A percentile compares a stretch with the other conserved stretches of the same genome.
Conservation (phyloP, 2,329 filamentous ascomycete genomes). For the Arthrobotrys pseudoclavata region DNA sequence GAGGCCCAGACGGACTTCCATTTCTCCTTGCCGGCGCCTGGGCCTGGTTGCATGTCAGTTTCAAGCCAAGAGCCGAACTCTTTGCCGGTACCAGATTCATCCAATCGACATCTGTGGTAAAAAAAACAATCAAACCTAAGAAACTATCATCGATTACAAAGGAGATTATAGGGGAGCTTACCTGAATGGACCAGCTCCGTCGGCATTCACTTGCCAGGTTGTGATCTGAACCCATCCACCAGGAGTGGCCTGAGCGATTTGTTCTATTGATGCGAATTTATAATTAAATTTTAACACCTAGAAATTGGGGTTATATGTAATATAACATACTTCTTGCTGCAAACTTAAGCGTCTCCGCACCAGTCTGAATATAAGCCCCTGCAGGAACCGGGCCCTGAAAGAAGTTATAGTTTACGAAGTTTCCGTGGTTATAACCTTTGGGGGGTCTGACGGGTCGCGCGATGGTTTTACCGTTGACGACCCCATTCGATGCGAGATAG, state of each 20-base stretch:
- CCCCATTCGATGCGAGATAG: not conserved
- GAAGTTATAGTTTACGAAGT: constrained; percentile 6
- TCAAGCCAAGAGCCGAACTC: constrained; percentile 2
- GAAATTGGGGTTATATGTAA: not conserved
- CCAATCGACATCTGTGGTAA: constrained; percentile 17
- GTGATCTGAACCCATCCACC: constrained; percentile 17
- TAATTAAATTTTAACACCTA: too few relatives aligned
- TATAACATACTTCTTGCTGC: not conserved
- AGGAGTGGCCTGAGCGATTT: constrained; percentile 5
- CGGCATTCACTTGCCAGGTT: constrained; percentile 23
- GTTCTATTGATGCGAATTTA: not conserved
- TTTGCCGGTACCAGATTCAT: constrained; percentile 19
- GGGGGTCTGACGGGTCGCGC: not conserved
- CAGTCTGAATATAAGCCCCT: not conserved
- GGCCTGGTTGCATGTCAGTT: not conserved
- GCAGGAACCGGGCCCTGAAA: constrained; percentile 6
- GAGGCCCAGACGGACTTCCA: not conserved
- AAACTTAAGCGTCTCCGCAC: not conserved
- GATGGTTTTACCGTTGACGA: not conserved
- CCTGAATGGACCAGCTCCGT: constrained; percentile 33
- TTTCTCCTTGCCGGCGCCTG: not conserved
- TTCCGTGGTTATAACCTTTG: not conserved
- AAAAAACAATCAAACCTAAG: not conserved
- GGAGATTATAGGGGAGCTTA: not conserved
- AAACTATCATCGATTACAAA: not conserved